phyloP scores from a whole-genome alignment of 768 basidiomycete species.

The Gautieria morchelliformis region DNA sequence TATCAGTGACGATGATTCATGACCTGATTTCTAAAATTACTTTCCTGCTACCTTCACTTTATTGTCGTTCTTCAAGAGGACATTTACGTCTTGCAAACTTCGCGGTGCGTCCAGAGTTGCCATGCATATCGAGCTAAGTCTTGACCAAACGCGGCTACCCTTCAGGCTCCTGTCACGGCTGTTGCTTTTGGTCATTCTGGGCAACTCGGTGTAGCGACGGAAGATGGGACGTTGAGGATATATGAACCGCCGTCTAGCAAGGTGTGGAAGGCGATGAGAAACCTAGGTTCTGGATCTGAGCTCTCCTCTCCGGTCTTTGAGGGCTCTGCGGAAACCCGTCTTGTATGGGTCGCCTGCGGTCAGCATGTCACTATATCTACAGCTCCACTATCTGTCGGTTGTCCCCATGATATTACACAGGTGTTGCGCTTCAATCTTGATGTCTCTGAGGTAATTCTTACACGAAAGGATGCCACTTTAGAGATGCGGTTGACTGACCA shows the following conservation, averaged over 20 bases:
- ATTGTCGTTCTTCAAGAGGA: constrained; percentile 47
- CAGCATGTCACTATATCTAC: constrained; percentile 34
- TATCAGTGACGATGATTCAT: neutral
- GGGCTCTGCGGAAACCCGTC: constrained; percentile 20
- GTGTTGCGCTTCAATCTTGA: constrained; percentile 36
- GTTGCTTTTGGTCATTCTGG: neutral
- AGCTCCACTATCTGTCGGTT: neutral
- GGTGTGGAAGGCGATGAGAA: constrained; percentile 54
- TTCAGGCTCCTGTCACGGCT: neutral
- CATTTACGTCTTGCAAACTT: constrained; percentile 47
- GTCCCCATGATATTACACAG: constrained; percentile 11
- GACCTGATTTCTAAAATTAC: constrained; percentile 16
- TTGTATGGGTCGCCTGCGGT: constrained; percentile 62
- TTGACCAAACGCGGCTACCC: neutral
- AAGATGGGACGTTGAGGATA: constrained; percentile 60
- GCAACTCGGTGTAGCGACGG: constrained; percentile 23
- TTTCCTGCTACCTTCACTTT: constrained; percentile 92
- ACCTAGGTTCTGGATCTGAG: constrained; percentile 43
- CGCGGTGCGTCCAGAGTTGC: constrained; percentile 29
- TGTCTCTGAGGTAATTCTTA: constrained; percentile 43
- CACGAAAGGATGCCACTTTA: constrained; percentile 36
- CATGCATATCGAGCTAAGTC: neutral
- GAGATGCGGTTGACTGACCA: constrained; percentile 38
- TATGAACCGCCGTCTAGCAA: constrained; percentile 52
- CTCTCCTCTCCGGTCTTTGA: constrained; percentile 53